Conservation (phyloP, 73 alveolate genomes). For the Stentor coeruleus region DNA sequence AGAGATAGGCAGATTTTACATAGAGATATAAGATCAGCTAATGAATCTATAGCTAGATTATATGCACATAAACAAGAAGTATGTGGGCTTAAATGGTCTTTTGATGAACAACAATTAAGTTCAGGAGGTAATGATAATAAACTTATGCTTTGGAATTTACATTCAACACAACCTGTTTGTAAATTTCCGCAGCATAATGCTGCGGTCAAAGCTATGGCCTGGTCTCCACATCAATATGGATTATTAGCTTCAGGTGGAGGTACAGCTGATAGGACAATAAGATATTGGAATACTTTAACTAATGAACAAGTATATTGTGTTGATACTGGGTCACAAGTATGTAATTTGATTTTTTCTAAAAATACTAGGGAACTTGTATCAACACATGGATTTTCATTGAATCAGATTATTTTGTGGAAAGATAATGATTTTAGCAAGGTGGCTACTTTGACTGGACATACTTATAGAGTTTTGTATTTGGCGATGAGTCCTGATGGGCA, state of each 20-base stretch:
- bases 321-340: conserved; percentile 98
- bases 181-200: conserved; percentile 92
- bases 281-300: conserved; percentile 97
- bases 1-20: conserved; percentile 86
- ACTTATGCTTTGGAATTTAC: conserved; percentile 91
- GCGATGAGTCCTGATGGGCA: conserved; percentile 97
- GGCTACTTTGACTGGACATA: conserved; percentile 92
- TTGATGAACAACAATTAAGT: conserved; percentile 94
- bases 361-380: conserved; percentile 85
- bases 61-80: conserved; percentile 65
- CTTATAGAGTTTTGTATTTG: conserved; percentile 93
- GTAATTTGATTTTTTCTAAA: conserved; percentile 94
- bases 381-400: conserved; percentile 85
- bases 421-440: conserved; percentile 58
- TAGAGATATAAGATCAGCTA: conserved; percentile 79
- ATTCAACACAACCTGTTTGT: conserved; percentile 72
- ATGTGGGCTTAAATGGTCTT: conserved; percentile 99
- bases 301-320: conserved; percentile 53
- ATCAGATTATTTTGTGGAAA: conserved; percentile 73
- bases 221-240: conserved; percentile 99
- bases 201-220: conserved; percentile 99
- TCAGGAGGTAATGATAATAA: conserved; percentile 99
- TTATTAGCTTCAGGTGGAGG: conserved; percentile 99
- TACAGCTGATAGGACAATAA: conserved; percentile 97
- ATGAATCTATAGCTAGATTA: conserved; percentile 30